phyloP scores from a whole-genome alignment of 176 grass and related monocot species.

The Coix lacrymajobi region DNA sequence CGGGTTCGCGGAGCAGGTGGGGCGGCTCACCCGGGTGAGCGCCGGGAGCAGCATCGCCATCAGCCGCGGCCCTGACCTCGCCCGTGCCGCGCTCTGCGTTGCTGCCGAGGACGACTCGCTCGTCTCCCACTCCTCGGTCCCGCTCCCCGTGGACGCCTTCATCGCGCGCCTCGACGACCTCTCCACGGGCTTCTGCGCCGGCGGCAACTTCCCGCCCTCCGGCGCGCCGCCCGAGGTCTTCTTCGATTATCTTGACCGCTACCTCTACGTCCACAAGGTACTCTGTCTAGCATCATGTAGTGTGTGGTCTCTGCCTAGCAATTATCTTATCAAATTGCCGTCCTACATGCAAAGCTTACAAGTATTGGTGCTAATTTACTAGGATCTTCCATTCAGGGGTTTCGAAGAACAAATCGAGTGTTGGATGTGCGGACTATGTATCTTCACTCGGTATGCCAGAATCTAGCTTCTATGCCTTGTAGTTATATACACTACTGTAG shows the following conservation, averaged over 20 bases:
- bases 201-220: conserved; percentile 51
- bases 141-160: conserved; percentile 76
- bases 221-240: conserved; percentile 52
- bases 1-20: conserved; percentile 58
- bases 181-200: conserved; percentile 58
- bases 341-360: background rate
- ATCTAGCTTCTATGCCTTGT: background rate
- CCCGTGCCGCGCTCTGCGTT: conserved; percentile 55
- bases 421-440: conserved; percentile 61
- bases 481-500: background rate
- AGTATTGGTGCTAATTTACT: background rate
- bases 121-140: conserved; percentile 78
- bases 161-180: conserved; percentile 69
- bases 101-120: conserved; percentile 87
- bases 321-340: too few species aligned
- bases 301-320: background rate
- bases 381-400: conserved; percentile 44
- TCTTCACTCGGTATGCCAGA: conserved; percentile 73
- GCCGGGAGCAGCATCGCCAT: conserved; percentile 62
- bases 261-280: conserved; percentile 52
- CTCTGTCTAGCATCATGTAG: background rate
- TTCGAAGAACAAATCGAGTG: conserved; percentile 47
- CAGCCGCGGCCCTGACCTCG: conserved; percentile 64
- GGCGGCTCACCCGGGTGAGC: conserved; percentile 41
- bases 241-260: conserved; percentile 69